Percentiles rank a stretch among this genome's conserved stretches.
Conservation (phyloP, 2,329 filamentous ascomycete genomes). For the Bimuria novae-zelandiae region DNA sequence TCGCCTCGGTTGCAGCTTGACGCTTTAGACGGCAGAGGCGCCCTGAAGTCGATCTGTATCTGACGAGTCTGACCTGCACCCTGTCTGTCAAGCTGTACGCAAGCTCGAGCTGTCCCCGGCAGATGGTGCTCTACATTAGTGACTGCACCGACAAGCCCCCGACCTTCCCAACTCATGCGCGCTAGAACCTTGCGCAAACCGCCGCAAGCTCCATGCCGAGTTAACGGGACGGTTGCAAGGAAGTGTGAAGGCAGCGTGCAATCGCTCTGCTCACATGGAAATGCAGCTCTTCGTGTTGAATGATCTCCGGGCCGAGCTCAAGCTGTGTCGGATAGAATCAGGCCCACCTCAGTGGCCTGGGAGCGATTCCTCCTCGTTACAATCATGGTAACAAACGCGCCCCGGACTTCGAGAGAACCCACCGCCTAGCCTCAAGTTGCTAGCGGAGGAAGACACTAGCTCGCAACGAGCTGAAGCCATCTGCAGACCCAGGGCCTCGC, state of each 20-base stretch:
- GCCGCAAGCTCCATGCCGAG: too few species aligned
- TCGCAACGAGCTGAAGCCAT: constrained; percentile 2
- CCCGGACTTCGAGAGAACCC: background rate
- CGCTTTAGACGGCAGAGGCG: background rate
- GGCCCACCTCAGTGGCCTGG: too few species aligned
- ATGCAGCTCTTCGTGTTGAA: background rate
- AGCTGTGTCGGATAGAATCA: background rate
- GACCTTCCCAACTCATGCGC: background rate
- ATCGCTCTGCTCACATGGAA: background rate
- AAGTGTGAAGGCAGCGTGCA: background rate
- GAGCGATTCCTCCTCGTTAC: background rate
- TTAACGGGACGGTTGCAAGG: too few species aligned
- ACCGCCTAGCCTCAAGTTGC: background rate
- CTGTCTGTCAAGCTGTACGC: background rate
- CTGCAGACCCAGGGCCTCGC: background rate
- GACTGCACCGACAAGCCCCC: background rate
- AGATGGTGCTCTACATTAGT: background rate
- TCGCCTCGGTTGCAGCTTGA: constrained; percentile 3
- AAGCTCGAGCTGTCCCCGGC: background rate
- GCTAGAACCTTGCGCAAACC: constrained; percentile 2
- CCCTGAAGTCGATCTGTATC: background rate
- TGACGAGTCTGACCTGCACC: constrained; percentile 2
- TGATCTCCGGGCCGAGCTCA: background rate
- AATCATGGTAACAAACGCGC: background rate
- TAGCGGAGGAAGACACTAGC: constrained; percentile 2